Evolutionary conservation across 2,329 filamentous ascomycete genomes (phyloP), one percentile per base, ranked within the genome.

Genomic region (Alternaria dauci): DNA sequence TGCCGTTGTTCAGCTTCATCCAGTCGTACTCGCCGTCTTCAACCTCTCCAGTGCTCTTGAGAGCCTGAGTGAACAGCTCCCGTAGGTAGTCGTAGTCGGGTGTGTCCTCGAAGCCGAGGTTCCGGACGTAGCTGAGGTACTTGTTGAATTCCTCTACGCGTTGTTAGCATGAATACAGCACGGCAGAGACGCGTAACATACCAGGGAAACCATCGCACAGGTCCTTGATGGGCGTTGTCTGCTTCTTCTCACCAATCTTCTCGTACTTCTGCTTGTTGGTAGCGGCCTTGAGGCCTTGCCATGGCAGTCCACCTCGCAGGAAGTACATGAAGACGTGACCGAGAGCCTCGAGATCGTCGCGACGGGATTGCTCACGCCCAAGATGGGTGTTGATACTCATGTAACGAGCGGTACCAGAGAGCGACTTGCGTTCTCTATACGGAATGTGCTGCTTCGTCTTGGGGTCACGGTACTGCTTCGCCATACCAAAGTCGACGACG

Each of bases 371-470:
- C 79, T 99, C 95, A 61, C 95, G 89, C 55, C 95, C 95, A 68
- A 98, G 82, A 85, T 99, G 95, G 58, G 95, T 99, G 82, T 99
- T 99, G 87, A 99, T 98, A 83, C 93, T 96, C 95, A 98, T 98
- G 82, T 99, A 99, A 78, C 95, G 88, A 65, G 95, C 95, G 59
- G 95, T 99, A 65, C 95, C 95, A 4, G 94, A 98, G 62, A 99
- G 84, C 5, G 94, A 97, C 82, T 99, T 99, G 73, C 95, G 89
- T 83, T 98, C 95, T 74, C 95, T 88, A 80, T 98, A 98, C 12
- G 95, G 94, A 70, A 98, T 98, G 81, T 99, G 95, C 80, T 98
- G 95, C 82, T 98, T 98, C 38, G 95, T 97, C 85, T 98, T 98
- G 58, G 95, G 95, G 73, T 99, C 95, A 71, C 95, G 91, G 81